Evolutionary conservation across 768 basidiomycete species (phyloP).

Genomic region (Kockovaella imperatae): DNA sequence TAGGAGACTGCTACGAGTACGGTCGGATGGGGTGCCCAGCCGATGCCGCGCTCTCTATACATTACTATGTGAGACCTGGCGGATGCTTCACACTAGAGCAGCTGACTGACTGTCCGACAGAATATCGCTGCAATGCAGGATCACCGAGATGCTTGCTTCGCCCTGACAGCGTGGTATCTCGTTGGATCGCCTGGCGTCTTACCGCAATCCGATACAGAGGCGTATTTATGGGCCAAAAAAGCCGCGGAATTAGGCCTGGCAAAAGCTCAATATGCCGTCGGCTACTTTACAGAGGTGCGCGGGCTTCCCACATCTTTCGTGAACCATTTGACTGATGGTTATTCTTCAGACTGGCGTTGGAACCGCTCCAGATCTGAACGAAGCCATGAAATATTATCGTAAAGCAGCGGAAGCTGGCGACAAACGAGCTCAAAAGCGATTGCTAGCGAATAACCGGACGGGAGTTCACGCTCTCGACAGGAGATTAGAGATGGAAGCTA

Average conservation of each 20-base stretch:
- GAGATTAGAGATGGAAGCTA: constrained; percentile 37
- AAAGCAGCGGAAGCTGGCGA: constrained; percentile 85
- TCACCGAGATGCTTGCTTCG: constrained; percentile 95
- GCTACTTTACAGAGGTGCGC: constrained; percentile 82
- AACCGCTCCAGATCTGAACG: constrained; percentile 36
- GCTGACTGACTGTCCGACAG: constrained; percentile 46
- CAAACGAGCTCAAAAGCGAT: constrained; percentile 79
- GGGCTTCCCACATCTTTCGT: constrained; percentile 5
- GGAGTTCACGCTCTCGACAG: constrained; percentile 25
- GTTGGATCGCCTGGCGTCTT: constrained; percentile 96
- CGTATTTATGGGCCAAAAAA: constrained; percentile 92
- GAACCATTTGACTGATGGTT: not conserved
- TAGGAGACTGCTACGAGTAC: constrained; percentile 99
- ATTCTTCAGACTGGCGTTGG: constrained; percentile 56
- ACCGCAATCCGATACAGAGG: constrained; percentile 97
- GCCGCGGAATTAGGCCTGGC: constrained; percentile 84
- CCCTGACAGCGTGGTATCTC: constrained; percentile 97
- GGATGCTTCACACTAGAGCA: not conserved
- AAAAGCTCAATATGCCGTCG: constrained; percentile 96
- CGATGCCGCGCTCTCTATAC: constrained; percentile 92
- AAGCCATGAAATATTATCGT: constrained; percentile 71
- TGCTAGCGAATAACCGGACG: constrained; percentile 55
- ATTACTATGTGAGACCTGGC: constrained; percentile 77
- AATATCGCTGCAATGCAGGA: constrained; percentile 97
- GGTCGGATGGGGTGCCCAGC: constrained; percentile 98